Conservation (phyloP, 1,284 basidiomycete genomes). For the Pseudozyma hubeiensis region DNA sequence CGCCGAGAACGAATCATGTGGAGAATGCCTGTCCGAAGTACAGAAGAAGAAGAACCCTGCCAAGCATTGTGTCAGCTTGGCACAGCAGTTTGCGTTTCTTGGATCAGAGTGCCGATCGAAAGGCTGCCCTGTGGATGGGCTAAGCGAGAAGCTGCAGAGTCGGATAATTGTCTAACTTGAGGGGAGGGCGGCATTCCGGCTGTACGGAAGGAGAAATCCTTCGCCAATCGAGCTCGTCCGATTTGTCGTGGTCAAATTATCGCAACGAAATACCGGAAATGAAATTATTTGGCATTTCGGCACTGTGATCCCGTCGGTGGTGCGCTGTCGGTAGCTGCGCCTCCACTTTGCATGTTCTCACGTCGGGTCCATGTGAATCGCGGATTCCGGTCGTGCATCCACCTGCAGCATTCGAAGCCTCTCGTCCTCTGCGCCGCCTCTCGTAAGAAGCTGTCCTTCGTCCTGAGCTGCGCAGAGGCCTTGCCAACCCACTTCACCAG, state of each 20-base stretch:
- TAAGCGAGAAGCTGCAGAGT: background rate
- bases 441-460: background rate
- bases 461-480: no score
- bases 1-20: slow-evolving; percentile 7
- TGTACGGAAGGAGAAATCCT: background rate
- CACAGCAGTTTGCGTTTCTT: no score
- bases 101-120: slow-evolving; percentile 2
- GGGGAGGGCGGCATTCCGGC: background rate
- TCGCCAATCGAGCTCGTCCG: background rate
- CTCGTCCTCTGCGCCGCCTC: background rate
- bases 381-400: slow-evolving; percentile 16
- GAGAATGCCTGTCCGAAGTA: background rate
- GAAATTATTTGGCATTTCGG: no score
- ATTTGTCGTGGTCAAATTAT: background rate
- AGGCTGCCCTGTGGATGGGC: background rate
- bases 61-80: background rate
- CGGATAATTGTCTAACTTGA: background rate
- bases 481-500: no score
- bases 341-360: slow-evolving; percentile 2
- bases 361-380: background rate
- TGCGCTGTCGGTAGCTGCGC: no score
- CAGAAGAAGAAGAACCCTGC: slow-evolving; percentile 1
- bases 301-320: no score
- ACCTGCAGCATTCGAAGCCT: background rate
- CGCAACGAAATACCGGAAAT: slow-evolving; percentile 1